Percentiles rank a stretch among this genome's conserved stretches.
Conservation (phyloP, 495 filamentous ascomycete species). For the Penicillium egyptiacum region DNA sequence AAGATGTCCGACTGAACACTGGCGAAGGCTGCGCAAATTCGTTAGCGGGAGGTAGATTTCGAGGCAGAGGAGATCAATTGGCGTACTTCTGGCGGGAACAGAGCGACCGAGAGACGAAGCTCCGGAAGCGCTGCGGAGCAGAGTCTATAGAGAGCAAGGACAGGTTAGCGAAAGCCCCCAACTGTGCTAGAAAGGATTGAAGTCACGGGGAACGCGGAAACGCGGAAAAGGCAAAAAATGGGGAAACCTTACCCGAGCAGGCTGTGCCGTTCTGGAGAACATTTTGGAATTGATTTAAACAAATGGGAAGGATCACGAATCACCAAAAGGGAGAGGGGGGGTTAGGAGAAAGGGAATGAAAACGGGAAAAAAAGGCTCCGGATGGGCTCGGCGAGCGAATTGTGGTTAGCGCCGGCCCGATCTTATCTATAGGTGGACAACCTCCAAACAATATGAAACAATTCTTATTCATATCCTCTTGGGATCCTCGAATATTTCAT, state of each 20-base stretch:
- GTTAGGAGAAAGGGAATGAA: conserved; percentile 24
- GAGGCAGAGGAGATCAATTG: conserved; percentile 5
- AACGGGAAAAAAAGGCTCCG: conserved; percentile 44
- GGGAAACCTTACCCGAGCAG: conserved; percentile 26
- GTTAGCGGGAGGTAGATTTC: conserved; percentile 3
- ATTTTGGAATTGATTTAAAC: conserved; percentile 19
- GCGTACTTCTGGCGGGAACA: conserved; percentile 47
- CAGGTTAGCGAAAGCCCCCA: conserved; percentile 16
- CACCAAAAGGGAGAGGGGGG: conserved; percentile 9
- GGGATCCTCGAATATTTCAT: not conserved
- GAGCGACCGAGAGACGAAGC: conserved; percentile 38
- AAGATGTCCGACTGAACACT: conserved; percentile 86
- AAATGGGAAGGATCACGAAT: conserved; percentile 5
- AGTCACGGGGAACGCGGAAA: conserved; percentile 1
- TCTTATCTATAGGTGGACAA: conserved; percentile 36
- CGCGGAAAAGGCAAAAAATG: conserved; percentile 9
- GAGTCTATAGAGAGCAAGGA: conserved; percentile 27
- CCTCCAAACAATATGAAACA: not conserved
- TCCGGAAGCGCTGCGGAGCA: conserved; percentile 43
- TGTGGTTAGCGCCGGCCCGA: conserved; percentile 35
- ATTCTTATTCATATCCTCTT: conserved; percentile 22
- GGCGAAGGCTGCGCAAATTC: conserved; percentile 55
- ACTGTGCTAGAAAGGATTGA: conserved; percentile 5
- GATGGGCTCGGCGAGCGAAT: conserved; percentile 41
- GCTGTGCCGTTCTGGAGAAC: conserved; percentile 34